Conservation (phyloP, 2,329 filamentous ascomycete genomes). For the Pyrenophora tritici-repentis region DNA sequence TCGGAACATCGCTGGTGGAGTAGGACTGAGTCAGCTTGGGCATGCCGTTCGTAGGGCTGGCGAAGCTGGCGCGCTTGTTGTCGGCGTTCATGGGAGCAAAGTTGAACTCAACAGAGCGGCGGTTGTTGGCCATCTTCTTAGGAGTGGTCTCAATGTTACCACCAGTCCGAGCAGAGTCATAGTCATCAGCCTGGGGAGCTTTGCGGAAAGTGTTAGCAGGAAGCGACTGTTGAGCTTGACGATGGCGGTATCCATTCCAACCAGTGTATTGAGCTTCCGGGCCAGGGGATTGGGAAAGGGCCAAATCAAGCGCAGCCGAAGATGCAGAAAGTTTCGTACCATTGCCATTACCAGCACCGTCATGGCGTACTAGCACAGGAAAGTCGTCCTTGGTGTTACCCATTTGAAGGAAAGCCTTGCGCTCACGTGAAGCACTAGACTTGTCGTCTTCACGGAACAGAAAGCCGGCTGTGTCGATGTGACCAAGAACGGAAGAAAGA, state of each 20-base stretch:
- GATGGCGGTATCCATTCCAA: slow-evolving; percentile 68
- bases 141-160: slow-evolving; percentile 50
- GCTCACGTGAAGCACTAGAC: slow-evolving; percentile 64
- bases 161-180: slow-evolving; percentile 42
- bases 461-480: slow-evolving; percentile 83
- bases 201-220: slow-evolving; percentile 59
- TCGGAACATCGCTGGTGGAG: slow-evolving; percentile 87
- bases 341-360: slow-evolving; percentile 59
- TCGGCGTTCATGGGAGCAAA: slow-evolving; percentile 45
- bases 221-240: slow-evolving; percentile 65
- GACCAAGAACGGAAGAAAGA: slow-evolving; percentile 65
- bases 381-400: slow-evolving; percentile 82
- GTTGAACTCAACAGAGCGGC: slow-evolving; percentile 56
- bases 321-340: slow-evolving; percentile 74
- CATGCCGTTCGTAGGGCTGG: slow-evolving; percentile 64
- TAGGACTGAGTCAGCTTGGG: slow-evolving; percentile 86
- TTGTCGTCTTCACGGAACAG: slow-evolving; percentile 75
- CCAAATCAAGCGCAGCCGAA: slow-evolving; percentile 79
- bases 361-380: slow-evolving; percentile 76
- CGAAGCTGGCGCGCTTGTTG: slow-evolving; percentile 52
- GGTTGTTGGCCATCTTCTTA: slow-evolving; percentile 50
- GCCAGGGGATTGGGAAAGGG: slow-evolving; percentile 69
- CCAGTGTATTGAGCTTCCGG: slow-evolving; percentile 62
- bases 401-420: slow-evolving; percentile 72
- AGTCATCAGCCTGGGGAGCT: slow-evolving; percentile 44